Evolutionary conservation across 371 early-diverging fungal genomes (phyloP).

Genomic region (Umbelopsis sp.): DNA sequence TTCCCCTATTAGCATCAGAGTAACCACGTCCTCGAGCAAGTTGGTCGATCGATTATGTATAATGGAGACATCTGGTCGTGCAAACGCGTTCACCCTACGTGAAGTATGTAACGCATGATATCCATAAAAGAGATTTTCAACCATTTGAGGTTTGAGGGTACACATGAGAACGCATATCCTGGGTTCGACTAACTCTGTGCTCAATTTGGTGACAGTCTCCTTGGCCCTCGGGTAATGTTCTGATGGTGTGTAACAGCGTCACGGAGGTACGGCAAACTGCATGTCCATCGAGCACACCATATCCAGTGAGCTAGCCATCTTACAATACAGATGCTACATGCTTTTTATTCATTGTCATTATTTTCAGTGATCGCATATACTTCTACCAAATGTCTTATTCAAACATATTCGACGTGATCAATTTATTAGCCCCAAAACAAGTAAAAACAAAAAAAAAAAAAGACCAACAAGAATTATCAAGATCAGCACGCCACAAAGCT

Average conservation of each 20-base stretch:
- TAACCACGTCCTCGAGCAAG: background rate
- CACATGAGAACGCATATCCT: slow-evolving; percentile 17
- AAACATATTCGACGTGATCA: background rate
- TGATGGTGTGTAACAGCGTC: background rate
- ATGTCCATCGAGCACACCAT: background rate
- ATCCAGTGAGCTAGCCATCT: too few species aligned
- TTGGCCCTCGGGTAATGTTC: background rate
- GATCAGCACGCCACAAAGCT: background rate
- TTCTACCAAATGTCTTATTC: too few species aligned
- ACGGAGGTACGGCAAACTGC: slow-evolving; percentile 3
- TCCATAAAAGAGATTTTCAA: slow-evolving; percentile 14
- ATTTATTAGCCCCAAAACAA: background rate
- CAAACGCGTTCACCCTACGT: background rate
- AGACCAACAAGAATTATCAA: background rate
- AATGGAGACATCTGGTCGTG: background rate
- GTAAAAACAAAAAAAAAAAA: background rate
- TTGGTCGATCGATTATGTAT: background rate
- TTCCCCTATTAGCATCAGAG: background rate
- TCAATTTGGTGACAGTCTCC: slow-evolving; percentile 1
- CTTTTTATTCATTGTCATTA: too few species aligned
- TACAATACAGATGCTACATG: too few species aligned
- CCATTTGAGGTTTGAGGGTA: slow-evolving; percentile 10
- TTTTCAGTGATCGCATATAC: too few species aligned
- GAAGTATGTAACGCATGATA: background rate
- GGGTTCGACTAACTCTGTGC: background rate